Evolutionary conservation across 495 filamentous ascomycete species (phyloP).

Genomic region (Aspergillus affinis): DNA sequence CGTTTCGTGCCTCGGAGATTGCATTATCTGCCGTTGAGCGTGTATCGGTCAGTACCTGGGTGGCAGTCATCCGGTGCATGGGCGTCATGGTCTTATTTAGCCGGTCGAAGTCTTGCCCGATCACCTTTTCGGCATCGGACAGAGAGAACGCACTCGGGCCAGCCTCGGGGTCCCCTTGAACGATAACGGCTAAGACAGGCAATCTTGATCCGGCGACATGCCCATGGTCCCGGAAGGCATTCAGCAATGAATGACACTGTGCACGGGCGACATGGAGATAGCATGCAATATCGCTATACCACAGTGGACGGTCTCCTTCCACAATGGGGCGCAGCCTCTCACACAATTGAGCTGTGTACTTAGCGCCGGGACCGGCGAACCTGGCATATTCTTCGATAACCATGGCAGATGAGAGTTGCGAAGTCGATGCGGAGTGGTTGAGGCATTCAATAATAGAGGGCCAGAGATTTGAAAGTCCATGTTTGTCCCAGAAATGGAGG

Average conservation of each 20-base stretch:
- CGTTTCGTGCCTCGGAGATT: slow-evolving; percentile 72
- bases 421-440: slow-evolving; percentile 70
- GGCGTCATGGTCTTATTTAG: slow-evolving; percentile 82
- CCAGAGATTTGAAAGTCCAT: slow-evolving; percentile 43
- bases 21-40: slow-evolving; percentile 63
- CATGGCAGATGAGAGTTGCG: slow-evolving; percentile 79
- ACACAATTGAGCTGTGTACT: slow-evolving; percentile 56
- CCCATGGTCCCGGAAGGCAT: slow-evolving; percentile 82
- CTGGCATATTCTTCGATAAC: slow-evolving; percentile 85
- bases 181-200: slow-evolving; percentile 79
- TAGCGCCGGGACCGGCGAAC: slow-evolving; percentile 35
- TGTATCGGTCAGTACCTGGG: slow-evolving; percentile 72
- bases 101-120: slow-evolving; percentile 77
- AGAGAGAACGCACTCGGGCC: slow-evolving; percentile 90
- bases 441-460: slow-evolving; percentile 60
- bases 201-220: slow-evolving; percentile 71
- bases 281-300: slow-evolving; percentile 84
- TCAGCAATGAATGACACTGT: slow-evolving; percentile 85
- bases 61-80: slow-evolving; percentile 76
- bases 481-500: slow-evolving; percentile 44
- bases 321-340: slow-evolving; percentile 66
- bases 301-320: slow-evolving; percentile 73
- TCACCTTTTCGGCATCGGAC: slow-evolving; percentile 79
- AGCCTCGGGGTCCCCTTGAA: slow-evolving; percentile 87
- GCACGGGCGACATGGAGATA: slow-evolving; percentile 85